Evolutionary conservation across 2,329 filamentous ascomycete genomes (phyloP), one percentile per base, ranked within the genome.

Genomic region (Monosporascus sp.): DNA sequence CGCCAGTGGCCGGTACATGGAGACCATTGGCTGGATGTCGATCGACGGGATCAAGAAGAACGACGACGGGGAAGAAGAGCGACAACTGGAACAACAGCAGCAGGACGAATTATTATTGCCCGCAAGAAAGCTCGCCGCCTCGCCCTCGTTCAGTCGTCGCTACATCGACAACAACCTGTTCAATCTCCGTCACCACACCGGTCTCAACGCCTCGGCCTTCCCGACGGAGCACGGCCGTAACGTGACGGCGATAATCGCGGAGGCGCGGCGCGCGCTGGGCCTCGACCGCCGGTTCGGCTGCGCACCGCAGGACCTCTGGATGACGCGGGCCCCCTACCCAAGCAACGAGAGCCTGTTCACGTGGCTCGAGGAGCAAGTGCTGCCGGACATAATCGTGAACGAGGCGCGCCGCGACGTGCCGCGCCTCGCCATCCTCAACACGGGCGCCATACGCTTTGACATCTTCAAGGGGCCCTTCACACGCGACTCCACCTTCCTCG

Each of bases 111-210:
- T 15, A 9, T 11, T 3, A 6, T 31, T 22, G 14, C 8, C n/a
- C 11, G 31, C 31, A 11, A 35, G 65, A 1, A 65, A 68, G 5
- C 53, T 71, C 0, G 58, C 68, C 4, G 64, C 70, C 6, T 68
- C 70, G 0, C 72, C 84, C 44, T 79, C 75, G 1, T 97, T 96
- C 66, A 79, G 80, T 50, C 82, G 93, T 46, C 82, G 87, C 54
- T 97, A 97, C 70, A 93, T 97, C 55, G 93, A 97, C 72, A 97
- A 92, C 72, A 97, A 97, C 61, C 76, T 97, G 0, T 88, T 84
- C 56, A 94, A 91, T 1, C 79, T 95, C 54, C 81, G 92, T 62
- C 81, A 94, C 63, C 93, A 97, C 68, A 89, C 88, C 2, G 82
- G 82, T 0, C 81, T 88, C 31, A 85, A 93, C 60, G 76, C 80